Base-by-base conservation (phyloP, 768 basidiomycete genomes). In the Serendipita sp. region DNA sequence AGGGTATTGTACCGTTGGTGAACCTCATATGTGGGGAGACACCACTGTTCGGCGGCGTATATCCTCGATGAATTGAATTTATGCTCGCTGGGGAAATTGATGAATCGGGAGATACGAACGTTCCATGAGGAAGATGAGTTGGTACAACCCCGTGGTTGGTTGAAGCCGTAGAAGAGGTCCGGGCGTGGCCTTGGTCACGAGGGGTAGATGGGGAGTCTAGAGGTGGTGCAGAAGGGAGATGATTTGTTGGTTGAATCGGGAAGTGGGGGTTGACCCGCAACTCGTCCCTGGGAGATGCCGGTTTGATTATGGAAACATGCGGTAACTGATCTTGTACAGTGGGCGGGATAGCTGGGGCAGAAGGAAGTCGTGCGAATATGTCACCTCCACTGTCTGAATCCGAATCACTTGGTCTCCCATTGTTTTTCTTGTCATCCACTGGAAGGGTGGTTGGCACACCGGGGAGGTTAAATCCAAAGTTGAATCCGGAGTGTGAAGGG, bases 61-160 rank as follows among this genome's bases (percentile, higher is more conserved):
- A 60, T 3, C 56, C 56, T 60, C 56, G 56, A 34, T 32, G 56
- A 10, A 60, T 38, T 24, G 34, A 60, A 37, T 8, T 51, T 65
- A 13, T 41, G n/a, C 11, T 34, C 10, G 63, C 45, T 2, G 68
- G 65, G 30, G 72, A 68, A 8, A 65, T 71, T 7, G 71, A 70
- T 3, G 73, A 65, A 7, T 72, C 70, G 47, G 73, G 74, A 10
- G 69, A 69, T 5, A 32, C 54, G 37, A 65, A 56, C 15, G 5
- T 7, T 41, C 13, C 41, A n/a, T 51, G 48, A 32, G 30, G 48
- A 51, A 18, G 48, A 18, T 51, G 48, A 8, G 30, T 51, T 51
- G 48, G n/a, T 18, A 51, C 7, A n/a, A n/a, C 5, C n/a, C 18
- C 18, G 48, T 51, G 48, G n/a, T n/a, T n/a, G 1, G 48, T 18